Evolutionary conservation across 495 filamentous ascomycete genomes (phyloP).

Genomic region (Apodospora peruviana): DNA sequence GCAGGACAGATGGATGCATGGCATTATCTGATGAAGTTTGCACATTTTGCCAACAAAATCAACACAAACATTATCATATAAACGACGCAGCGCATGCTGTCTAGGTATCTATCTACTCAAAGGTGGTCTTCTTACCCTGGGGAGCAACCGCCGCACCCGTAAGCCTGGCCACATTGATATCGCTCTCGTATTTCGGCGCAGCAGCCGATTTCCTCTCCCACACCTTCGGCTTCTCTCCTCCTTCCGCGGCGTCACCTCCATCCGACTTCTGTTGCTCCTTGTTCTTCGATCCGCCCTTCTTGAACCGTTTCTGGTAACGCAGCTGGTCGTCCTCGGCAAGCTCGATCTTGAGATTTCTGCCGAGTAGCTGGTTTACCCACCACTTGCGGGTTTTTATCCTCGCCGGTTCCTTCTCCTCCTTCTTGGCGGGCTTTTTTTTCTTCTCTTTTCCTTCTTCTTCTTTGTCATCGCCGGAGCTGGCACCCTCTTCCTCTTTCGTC

Average conservation of each 20-base stretch:
- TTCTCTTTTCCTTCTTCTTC: constrained; percentile 2
- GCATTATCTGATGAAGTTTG: too few species aligned
- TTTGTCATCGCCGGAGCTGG: constrained; percentile 19
- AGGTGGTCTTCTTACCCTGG: constrained; percentile 79
- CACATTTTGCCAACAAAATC: too few species aligned
- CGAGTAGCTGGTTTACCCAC: constrained; percentile 75
- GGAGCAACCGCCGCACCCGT: constrained; percentile 74
- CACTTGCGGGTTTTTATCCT: constrained; percentile 63
- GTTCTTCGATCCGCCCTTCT: constrained; percentile 50
- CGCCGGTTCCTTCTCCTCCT: constrained; percentile 8
- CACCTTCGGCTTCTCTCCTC: constrained; percentile 12
- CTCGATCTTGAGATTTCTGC: constrained; percentile 79
- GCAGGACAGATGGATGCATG: too few species aligned
- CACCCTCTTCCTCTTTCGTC: constrained; percentile 17
- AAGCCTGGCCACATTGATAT: constrained; percentile 42
- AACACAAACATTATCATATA: too few species aligned
- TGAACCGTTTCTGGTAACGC: constrained; percentile 89
- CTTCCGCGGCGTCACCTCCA: constrained; percentile 4
- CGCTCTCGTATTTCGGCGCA: constrained; percentile 27
- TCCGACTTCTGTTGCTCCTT: constrained; percentile 3
- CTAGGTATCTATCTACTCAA: constrained; percentile 54
- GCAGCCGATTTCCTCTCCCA: constrained; percentile 28
- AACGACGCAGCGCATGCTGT: too few species aligned
- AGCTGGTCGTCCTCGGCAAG: constrained; percentile 84
- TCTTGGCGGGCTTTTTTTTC: constrained; percentile 7